phyloP scores from a whole-genome alignment of 345 rosid species.

The Streptanthus diversifolius region DNA sequence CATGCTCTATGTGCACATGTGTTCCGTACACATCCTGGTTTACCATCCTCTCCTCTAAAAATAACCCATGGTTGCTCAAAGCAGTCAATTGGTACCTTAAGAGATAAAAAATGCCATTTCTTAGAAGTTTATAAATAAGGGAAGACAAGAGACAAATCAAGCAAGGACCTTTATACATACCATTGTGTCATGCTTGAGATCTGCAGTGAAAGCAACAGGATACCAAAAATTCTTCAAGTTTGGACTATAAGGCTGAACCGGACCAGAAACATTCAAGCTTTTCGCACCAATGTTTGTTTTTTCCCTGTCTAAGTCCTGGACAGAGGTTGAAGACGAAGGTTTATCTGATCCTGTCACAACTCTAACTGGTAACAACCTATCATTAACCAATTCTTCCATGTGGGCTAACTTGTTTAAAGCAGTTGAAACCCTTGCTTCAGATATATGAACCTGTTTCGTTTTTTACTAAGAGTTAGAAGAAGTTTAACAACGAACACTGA shows the following conservation, averaged over 20 bases:
- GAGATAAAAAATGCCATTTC: neutral
- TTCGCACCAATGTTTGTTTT: slow-evolving; percentile 51
- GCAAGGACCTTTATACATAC: slow-evolving; percentile 37
- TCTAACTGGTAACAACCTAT: slow-evolving; percentile 67
- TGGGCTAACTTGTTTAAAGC: slow-evolving; percentile 92
- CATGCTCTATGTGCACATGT: slow-evolving; percentile 98
- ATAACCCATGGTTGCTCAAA: slow-evolving; percentile 96
- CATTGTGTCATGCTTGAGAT: slow-evolving; percentile 87
- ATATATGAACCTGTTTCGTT: slow-evolving; percentile 75
- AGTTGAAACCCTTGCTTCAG: slow-evolving; percentile 90
- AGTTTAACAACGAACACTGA: neutral
- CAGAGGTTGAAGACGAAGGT: slow-evolving; percentile 46
- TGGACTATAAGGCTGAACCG: slow-evolving; percentile 72
- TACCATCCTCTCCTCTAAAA: slow-evolving; percentile 90
- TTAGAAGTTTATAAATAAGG: neutral
- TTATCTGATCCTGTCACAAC: slow-evolving; percentile 41
- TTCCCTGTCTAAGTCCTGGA: slow-evolving; percentile 39
- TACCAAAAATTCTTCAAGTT: slow-evolving; percentile 89
- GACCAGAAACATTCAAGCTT: slow-evolving; percentile 87
- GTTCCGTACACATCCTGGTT: slow-evolving; percentile 88
- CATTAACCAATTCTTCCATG: slow-evolving; percentile 87
- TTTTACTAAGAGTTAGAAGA: neutral
- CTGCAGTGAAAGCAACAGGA: slow-evolving; percentile 79
- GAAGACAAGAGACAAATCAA: neutral
- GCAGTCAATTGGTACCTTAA: slow-evolving; percentile 90